A percentile compares a stretch with the other conserved stretches of the same genome.
These are phyloP conservation scores for Pleurotus ostreatus DNA, from an alignment of 768 basidiomycete genomes.

Conservation along the genomic window DNA sequence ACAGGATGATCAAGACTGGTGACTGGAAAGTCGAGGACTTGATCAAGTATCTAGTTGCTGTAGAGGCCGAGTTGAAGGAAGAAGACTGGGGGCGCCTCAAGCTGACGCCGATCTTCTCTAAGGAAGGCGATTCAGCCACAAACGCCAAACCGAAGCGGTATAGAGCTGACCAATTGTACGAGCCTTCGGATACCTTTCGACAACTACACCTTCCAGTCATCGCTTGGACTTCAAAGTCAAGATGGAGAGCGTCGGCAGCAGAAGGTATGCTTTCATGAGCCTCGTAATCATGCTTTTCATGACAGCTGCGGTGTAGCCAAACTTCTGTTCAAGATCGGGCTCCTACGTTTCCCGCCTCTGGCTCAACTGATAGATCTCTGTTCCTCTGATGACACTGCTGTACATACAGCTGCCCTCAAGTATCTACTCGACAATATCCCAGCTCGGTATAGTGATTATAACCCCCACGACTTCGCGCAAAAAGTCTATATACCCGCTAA, in stretches of 20 bases:
- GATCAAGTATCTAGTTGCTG: constrained; percentile 82
- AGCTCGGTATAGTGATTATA: constrained; percentile 56
- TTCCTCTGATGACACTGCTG: constrained; percentile 43
- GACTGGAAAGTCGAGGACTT: constrained; percentile 88
- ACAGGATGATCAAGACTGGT: constrained; percentile 84
- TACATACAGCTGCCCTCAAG: constrained; percentile 62
- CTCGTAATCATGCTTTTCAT: constrained; percentile 1
- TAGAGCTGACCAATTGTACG: constrained; percentile 77
- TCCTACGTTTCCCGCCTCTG: constrained; percentile 67
- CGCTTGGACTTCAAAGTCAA: constrained; percentile 77
- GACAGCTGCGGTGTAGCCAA: constrained; percentile 50
- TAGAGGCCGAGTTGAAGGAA: constrained; percentile 49
- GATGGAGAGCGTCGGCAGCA: constrained; percentile 80
- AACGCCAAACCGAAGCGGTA: constrained; percentile 40
- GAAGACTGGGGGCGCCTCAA: constrained; percentile 46
- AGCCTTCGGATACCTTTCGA: constrained; percentile 71
- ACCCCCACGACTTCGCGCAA: constrained; percentile 48
- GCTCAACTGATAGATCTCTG: constrained; percentile 66
- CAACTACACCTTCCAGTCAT: constrained; percentile 75
- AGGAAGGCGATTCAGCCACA: constrained; percentile 34
- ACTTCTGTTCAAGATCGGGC: constrained; percentile 69
- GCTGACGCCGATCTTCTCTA: constrained; percentile 77
- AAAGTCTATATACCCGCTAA: constrained; percentile 79
- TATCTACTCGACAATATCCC: constrained; percentile 78
- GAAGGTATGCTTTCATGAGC: constrained; percentile 57